Base-by-base conservation (phyloP, 108 stramenopile genomes). In the Bacterosira constricta region DNA sequence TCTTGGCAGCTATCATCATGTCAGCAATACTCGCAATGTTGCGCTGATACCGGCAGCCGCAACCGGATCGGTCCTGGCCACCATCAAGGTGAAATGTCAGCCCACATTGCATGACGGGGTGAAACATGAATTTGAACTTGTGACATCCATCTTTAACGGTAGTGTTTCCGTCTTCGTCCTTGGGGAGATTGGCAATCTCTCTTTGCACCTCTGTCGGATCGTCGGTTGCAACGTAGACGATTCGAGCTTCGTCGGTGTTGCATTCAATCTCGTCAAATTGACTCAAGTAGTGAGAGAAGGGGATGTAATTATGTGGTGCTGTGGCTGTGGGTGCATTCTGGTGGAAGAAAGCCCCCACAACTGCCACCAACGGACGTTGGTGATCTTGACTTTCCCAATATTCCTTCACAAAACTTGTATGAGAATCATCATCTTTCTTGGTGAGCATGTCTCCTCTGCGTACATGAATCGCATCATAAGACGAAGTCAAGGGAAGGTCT, bases 121-220 rank as follows among this genome's bases (percentile, higher is more conserved):
- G 25, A 53, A 76, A 76, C 26, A 76, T 26, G 51, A 76, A 76
- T 31, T 46, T 59, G 36, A 76, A 60, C 38, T 92, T 87, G 15
- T 94, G 85, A 60, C 92, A 92, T 20, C 53, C 53, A 35, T 1
- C 53, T 4, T 54, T 32, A 31, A 17, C 17, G 13, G 18, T 15
- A 11, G n/a, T n/a, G n/a, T 39, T 23, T 3, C 75, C 75, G 2
- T 5, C 41, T 20, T 60, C 84, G 53, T 92, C 89, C 82, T 88
- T 85, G 37, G 83, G 80, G 15, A 90, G 79, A 50, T 81, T 75
- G 20, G 63, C 10, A 34, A 71, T 46, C 31, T 60, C 69, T 21
- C 36, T 9, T 6, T 50, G 20, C 20, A 74, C 56, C 3, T 36
- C 37, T 1, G 10, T 9, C 8, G 73, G 73, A 36, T 74, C 73